Conservation (phyloP, 2,329 filamentous ascomycete genomes). For the Microsporum canis region DNA sequence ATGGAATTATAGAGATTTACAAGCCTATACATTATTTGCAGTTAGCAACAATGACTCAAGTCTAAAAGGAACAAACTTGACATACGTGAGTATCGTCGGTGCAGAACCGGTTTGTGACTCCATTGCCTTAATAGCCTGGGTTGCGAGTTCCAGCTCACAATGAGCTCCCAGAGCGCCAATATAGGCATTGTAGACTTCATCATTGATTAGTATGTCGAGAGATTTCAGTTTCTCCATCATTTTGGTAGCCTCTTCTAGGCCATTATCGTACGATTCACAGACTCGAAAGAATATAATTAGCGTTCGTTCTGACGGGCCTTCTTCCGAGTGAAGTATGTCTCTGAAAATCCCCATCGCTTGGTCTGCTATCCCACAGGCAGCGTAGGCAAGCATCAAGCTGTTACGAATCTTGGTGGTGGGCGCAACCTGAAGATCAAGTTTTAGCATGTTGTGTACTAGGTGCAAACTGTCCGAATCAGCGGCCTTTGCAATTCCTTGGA, state of each 20-base stretch:
- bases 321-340: constrained; percentile 68
- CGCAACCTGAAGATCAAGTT: constrained; percentile 74
- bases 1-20: constrained; percentile 66
- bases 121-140: constrained; percentile 55
- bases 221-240: constrained; percentile 47
- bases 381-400: constrained; percentile 76
- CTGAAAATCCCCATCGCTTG: constrained; percentile 70
- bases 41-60: neutral
- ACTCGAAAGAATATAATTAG: constrained; percentile 70
- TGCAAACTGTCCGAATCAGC: constrained; percentile 54
- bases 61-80: constrained; percentile 18
- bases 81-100: constrained; percentile 62
- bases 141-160: constrained; percentile 56
- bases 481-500: constrained; percentile 59
- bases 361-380: constrained; percentile 52
- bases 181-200: constrained; percentile 63
- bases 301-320: constrained; percentile 74
- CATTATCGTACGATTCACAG: constrained; percentile 50
- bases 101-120: constrained; percentile 53
- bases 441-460: constrained; percentile 83
- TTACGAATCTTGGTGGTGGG: constrained; percentile 68
- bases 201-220: constrained; percentile 70
- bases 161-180: constrained; percentile 64
- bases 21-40: constrained; percentile 41
- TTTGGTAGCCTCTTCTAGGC: constrained; percentile 38